Evolutionary conservation across 331 rosid species (phyloP).

Genomic region (Rhamnella rubrinervis): DNA sequence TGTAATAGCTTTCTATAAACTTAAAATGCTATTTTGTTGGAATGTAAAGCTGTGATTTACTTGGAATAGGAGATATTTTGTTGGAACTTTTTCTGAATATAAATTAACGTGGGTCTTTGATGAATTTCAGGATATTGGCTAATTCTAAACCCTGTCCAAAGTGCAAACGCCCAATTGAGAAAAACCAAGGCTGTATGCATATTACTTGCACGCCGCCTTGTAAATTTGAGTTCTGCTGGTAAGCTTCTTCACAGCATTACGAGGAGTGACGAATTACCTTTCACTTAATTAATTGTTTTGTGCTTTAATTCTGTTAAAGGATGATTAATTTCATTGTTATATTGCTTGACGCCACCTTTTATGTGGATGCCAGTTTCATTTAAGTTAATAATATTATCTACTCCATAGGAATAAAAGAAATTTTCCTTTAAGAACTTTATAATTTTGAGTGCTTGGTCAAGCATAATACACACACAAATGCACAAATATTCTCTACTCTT

Average conservation of each 20-base stretch:
- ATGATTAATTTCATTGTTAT: background rate
- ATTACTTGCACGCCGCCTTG: constrained; percentile 65
- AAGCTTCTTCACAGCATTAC: constrained; percentile 12
- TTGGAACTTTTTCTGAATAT: background rate
- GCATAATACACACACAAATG: background rate
- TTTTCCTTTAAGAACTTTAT: background rate
- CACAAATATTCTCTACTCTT: too few relatives aligned
- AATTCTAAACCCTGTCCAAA: constrained; percentile 63
- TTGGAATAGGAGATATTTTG: background rate
- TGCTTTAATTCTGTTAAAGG: background rate
- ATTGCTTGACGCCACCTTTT: background rate
- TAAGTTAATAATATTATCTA: background rate
- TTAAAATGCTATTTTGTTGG: too few relatives aligned
- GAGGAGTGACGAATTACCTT: background rate
- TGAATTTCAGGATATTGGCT: constrained; percentile 55
- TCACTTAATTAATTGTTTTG: background rate
- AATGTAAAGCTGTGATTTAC: too few relatives aligned
- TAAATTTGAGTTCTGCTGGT: constrained; percentile 65
- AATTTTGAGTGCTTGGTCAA: background rate
- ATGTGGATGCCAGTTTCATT: background rate
- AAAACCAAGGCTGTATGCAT: constrained; percentile 48
- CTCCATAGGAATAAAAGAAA: background rate
- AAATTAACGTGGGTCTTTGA: constrained; percentile 6
- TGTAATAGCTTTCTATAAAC: too few relatives aligned
- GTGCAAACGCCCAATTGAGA: constrained; percentile 57